Percentiles rank a stretch among this genome's conserved stretches.
phyloP scores from a whole-genome alignment of 495 filamentous ascomycete species.

The Neurospora tetraspora region DNA sequence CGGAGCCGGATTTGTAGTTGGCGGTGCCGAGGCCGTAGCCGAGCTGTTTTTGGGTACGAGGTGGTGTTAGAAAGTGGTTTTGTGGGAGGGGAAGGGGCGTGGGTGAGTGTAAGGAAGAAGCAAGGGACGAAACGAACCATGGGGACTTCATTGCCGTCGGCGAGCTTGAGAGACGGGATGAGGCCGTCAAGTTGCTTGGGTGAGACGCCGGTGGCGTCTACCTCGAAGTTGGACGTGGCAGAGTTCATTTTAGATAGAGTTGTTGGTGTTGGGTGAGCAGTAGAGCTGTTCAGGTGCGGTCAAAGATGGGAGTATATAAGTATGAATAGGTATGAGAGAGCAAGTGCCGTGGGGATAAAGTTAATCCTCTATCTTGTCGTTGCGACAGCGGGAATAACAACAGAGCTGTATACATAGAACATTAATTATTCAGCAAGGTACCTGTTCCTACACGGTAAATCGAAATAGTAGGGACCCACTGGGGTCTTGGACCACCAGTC shows the following conservation, averaged over 20 bases:
- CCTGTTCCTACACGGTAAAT: background rate
- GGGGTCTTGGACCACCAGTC: background rate
- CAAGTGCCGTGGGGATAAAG: background rate
- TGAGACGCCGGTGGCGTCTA: slow-evolving; percentile 13
- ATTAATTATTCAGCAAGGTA: background rate
- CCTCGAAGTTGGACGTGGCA: slow-evolving; percentile 17
- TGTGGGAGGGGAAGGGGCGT: background rate
- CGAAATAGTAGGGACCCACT: background rate
- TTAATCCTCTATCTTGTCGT: too few relatives aligned
- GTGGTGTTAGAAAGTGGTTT: background rate
- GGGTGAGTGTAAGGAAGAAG: background rate
- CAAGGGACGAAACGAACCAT: slow-evolving; percentile 39
- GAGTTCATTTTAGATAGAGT: slow-evolving; percentile 23
- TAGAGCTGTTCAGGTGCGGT: background rate
- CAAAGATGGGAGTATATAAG: background rate
- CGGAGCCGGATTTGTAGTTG: slow-evolving; percentile 26
- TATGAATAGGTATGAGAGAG: background rate
- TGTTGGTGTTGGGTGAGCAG: background rate
- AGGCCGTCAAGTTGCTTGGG: slow-evolving; percentile 24
- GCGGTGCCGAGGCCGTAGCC: slow-evolving; percentile 58
- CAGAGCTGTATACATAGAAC: too few relatives aligned
- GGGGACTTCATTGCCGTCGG: slow-evolving; percentile 65
- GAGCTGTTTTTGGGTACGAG: slow-evolving; percentile 35
- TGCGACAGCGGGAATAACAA: too few relatives aligned
- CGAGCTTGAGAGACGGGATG: slow-evolving; percentile 48